Conservation (phyloP, 2,329 filamentous ascomycete genomes). For the Orbilia javanica region DNA sequence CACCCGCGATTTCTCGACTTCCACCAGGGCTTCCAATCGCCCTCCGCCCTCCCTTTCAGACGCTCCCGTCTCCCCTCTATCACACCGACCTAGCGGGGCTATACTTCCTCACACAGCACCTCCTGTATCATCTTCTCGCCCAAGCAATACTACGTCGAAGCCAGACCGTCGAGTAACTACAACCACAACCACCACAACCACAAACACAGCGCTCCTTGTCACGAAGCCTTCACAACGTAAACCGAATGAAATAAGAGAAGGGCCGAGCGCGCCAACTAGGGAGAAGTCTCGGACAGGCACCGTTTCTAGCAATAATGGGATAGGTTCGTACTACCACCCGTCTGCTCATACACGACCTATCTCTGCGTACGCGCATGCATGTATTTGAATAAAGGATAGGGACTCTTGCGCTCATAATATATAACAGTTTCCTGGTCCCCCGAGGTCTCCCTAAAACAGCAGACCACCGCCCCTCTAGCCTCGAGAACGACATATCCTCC, state of each 20-base stretch:
- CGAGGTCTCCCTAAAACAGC: conserved; percentile 61
- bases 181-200: conserved; percentile 51
- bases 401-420: conserved; percentile 59
- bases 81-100: conserved; percentile 9
- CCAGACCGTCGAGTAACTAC: conserved; percentile 43
- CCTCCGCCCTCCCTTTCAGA: conserved; percentile 28
- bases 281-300: conserved; percentile 31
- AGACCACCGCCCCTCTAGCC: conserved; percentile 79
- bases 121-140: conserved; percentile 10
- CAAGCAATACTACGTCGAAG: conserved; percentile 28
- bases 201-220: conserved; percentile 49
- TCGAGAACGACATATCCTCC: conserved; percentile 75
- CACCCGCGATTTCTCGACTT: conserved; percentile 35
- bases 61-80: conserved; percentile 27
- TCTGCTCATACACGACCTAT: no score
- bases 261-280: background rate
- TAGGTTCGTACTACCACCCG: no score
- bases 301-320: background rate
- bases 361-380: no score
- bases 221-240: conserved; percentile 43
- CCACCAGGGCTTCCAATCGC: background rate
- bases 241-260: conserved; percentile 27
- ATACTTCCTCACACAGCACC: background rate
- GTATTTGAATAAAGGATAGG: no score
- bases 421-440: conserved; percentile 66